These are phyloP conservation scores for Cadophora luteo-olivacea DNA, from an alignment of 2,329 filamentous ascomycete species.

Conservation along the genomic window DNA sequence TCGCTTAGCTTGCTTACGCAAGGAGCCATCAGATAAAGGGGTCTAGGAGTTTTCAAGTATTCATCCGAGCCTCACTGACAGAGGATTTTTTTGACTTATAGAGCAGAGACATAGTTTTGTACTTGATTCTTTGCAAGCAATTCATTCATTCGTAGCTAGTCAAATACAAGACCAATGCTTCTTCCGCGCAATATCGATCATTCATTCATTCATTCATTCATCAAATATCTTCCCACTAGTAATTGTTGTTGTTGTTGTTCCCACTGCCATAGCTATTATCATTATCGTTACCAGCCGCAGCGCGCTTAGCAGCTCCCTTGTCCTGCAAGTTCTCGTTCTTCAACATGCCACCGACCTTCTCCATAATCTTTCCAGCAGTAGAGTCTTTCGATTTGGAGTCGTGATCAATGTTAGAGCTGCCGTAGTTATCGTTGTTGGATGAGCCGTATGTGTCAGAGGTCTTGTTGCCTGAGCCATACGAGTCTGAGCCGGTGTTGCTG, in stretches of 20 bases:
- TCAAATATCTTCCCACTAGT: neutral
- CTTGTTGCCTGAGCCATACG: conserved; percentile 37
- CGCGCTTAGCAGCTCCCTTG: conserved; percentile 59
- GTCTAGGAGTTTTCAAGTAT: too few relatives aligned
- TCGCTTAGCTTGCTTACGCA: neutral
- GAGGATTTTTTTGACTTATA: too few relatives aligned
- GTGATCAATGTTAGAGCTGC: conserved; percentile 33
- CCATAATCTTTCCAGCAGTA: conserved; percentile 61
- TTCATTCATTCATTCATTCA: neutral
- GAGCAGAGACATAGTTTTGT: too few relatives aligned
- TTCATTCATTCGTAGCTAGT: too few relatives aligned
- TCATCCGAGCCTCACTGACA: too few relatives aligned
- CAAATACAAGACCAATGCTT: too few relatives aligned
- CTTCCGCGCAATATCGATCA: neutral
- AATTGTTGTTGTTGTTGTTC: conserved; percentile 23
- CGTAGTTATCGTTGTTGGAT: conserved; percentile 30
- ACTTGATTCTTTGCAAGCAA: too few relatives aligned
- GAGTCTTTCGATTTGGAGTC: conserved; percentile 30
- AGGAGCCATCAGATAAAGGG: neutral
- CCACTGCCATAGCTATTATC: conserved; percentile 33
- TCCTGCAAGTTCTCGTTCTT: conserved; percentile 54
- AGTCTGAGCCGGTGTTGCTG: conserved; percentile 31
- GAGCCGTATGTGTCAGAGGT: conserved; percentile 36
- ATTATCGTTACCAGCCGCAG: conserved; percentile 45
- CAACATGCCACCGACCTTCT: conserved; percentile 61